Conservation (phyloP, 306 rosid genomes). For the Prunus mume region DNA sequence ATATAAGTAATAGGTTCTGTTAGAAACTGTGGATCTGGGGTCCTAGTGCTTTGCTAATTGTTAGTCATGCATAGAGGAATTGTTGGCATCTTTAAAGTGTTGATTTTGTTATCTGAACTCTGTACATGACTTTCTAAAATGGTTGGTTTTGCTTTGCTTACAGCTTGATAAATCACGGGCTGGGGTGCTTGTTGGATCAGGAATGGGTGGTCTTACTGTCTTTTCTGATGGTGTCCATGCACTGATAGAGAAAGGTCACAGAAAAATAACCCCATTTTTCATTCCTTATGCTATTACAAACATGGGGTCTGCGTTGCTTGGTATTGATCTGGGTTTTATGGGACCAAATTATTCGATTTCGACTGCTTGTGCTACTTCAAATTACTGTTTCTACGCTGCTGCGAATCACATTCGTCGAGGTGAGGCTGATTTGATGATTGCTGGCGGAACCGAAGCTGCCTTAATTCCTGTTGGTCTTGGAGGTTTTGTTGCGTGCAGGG, state of each 20-base stretch:
- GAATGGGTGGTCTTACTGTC: conserved; percentile 93
- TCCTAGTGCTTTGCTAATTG: neutral
- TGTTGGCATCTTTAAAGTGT: neutral
- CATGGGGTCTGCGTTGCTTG: conserved; percentile 97
- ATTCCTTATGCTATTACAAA: conserved; percentile 95
- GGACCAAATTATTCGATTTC: conserved; percentile 97
- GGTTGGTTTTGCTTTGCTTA: conserved; percentile 13
- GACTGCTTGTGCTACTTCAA: conserved; percentile 97
- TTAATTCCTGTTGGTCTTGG: conserved; percentile 92
- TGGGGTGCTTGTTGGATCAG: conserved; percentile 93
- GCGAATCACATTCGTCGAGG: conserved; percentile 98
- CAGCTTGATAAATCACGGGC: conserved; percentile 85
- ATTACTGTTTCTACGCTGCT: conserved; percentile 92
- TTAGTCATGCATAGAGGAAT: conserved; percentile 6
- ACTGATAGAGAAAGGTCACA: conserved; percentile 77
- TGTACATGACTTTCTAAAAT: neutral
- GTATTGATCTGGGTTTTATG: conserved; percentile 88
- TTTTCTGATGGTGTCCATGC: conserved; percentile 82
- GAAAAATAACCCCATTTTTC: conserved; percentile 90
- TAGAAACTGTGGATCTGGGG: conserved; percentile 10
- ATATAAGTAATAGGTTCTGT: neutral
- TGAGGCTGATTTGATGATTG: conserved; percentile 94
- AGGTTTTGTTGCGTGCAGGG: conserved; percentile 96
- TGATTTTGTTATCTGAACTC: neutral
- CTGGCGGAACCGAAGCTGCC: conserved; percentile 99